phyloP scores from a whole-genome alignment of 2,329 filamentous ascomycete species.

The Blumeriella jaapii region DNA sequence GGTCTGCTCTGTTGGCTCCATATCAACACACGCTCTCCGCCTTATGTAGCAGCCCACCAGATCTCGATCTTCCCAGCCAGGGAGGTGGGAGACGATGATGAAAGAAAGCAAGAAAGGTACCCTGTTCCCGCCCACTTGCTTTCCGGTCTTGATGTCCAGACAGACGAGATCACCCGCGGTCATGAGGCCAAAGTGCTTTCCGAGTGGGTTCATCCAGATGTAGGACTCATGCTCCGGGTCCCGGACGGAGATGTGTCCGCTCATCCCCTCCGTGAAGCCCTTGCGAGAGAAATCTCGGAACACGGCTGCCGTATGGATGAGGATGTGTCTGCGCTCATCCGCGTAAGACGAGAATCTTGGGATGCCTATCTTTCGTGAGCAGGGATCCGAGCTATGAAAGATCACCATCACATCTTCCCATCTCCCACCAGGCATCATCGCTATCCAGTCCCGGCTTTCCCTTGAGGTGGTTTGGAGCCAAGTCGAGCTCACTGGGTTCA shows the following conservation, averaged over 20 bases:
- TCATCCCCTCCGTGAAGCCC: slow-evolving; percentile 57
- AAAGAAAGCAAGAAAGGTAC: slow-evolving; percentile 8
- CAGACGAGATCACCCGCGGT: slow-evolving; percentile 57
- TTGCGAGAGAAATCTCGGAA: slow-evolving; percentile 58
- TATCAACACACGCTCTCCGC: too few species aligned
- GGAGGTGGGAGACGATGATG: too few species aligned
- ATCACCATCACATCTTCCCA: too few species aligned
- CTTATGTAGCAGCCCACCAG: too few species aligned
- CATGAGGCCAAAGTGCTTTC: slow-evolving; percentile 52
- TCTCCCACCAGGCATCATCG: too few species aligned
- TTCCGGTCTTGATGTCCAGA: slow-evolving; percentile 46
- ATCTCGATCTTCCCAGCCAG: too few species aligned
- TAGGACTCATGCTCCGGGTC: slow-evolving; percentile 49
- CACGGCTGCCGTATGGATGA: slow-evolving; percentile 54
- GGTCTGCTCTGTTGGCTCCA: slow-evolving; percentile 33
- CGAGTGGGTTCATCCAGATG: slow-evolving; percentile 61
- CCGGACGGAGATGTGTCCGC: slow-evolving; percentile 55
- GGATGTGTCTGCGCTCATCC: slow-evolving; percentile 50
- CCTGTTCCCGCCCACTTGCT: slow-evolving; percentile 50
- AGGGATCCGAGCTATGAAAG: background rate
- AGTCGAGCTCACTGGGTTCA: too few species aligned
- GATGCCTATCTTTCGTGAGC: slow-evolving; percentile 33
- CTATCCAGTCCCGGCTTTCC: too few species aligned
- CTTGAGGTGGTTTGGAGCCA: too few species aligned
- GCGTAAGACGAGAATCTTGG: slow-evolving; percentile 41